Conservation (phyloP, 2,329 filamentous ascomycete species). For the Aspergillus candidus region DNA sequence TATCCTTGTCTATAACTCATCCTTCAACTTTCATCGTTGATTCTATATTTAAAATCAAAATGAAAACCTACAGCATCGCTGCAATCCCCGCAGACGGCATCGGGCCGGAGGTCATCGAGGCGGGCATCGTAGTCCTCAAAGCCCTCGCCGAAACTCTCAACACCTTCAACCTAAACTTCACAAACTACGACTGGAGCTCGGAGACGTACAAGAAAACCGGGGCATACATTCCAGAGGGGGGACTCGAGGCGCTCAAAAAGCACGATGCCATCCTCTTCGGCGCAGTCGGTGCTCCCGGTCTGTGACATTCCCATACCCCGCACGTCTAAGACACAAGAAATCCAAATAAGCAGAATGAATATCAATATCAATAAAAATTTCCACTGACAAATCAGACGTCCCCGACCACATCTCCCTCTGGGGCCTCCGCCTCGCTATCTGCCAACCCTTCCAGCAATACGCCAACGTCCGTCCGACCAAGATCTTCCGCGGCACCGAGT, state of each 20-base stretch:
- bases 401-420: slow-evolving; percentile 64
- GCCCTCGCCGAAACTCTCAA: slow-evolving; percentile 38
- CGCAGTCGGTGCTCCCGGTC: slow-evolving; percentile 57
- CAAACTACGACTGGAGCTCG: slow-evolving; percentile 61
- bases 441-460: slow-evolving; percentile 62
- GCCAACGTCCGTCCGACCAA: slow-evolving; percentile 62
- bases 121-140: slow-evolving; percentile 57
- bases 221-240: slow-evolving; percentile 58
- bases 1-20: too few relatives aligned
- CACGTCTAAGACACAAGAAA: neutral
- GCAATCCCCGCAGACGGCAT: slow-evolving; percentile 65
- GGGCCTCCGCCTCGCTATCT: slow-evolving; percentile 61
- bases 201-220: slow-evolving; percentile 61
- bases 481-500: slow-evolving; percentile 55
- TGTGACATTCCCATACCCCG: neutral
- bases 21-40: too few relatives aligned
- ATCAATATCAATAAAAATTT: neutral
- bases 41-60: neutral
- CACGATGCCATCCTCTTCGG: slow-evolving; percentile 65
- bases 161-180: slow-evolving; percentile 56
- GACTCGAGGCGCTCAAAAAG: slow-evolving; percentile 50
- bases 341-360: neutral
- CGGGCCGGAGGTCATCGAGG: slow-evolving; percentile 60
- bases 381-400: slow-evolving; percentile 40
- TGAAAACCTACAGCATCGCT: slow-evolving; percentile 48